Base-by-base conservation (phyloP, 2,329 filamentous ascomycete species). In the Aspergillus glaucus region DNA sequence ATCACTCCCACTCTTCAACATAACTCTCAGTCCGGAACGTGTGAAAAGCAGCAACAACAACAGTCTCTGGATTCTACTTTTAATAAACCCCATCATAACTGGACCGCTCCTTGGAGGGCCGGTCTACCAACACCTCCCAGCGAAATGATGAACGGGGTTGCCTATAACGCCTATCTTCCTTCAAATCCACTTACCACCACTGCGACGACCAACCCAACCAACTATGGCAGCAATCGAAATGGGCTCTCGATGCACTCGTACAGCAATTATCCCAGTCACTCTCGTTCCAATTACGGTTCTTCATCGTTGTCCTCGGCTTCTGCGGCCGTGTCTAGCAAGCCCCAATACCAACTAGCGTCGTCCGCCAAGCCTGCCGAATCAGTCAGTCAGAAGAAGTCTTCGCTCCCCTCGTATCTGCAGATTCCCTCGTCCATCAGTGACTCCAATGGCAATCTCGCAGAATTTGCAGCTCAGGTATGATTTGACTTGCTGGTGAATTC, bases 381-480 rank as follows among this genome's bases (percentile, higher is more conserved):
- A 1, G 49, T 51, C 17, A 49, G 47, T 6, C 59, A 60, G 42
- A 65, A 62, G 50, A 68, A 62, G 43, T 55, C 62, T 42, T 63
- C 69, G 10, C 75, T 75, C 52, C 72, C 73, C 26, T 69, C 75
- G 4, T 75, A 76, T 61, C 74, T 92, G 34, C 82, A 86, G 59
- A 84, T 94, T 37, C 88, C 89, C 6, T 74, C 77, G 41, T 85
- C 87, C 34, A 89, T 95, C 62, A 89, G 85, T 60, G 76, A 83
- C 30, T 82, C 79, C 57, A 86, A 87, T 42, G 87, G 88, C 6
- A 91, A 81, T 62, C 67, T 95, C 56, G 80, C 88, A 8, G 87
- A 93, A 62, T 90, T 95, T 67, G 87, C 88, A 46, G 88, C 89
- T 49, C 82, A 90, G 78, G 87, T 91, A 70, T 58, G 75, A 12